Evolutionary conservation across 768 basidiomycete genomes (phyloP).

Genomic region (Macrocybe gigantea): DNA sequence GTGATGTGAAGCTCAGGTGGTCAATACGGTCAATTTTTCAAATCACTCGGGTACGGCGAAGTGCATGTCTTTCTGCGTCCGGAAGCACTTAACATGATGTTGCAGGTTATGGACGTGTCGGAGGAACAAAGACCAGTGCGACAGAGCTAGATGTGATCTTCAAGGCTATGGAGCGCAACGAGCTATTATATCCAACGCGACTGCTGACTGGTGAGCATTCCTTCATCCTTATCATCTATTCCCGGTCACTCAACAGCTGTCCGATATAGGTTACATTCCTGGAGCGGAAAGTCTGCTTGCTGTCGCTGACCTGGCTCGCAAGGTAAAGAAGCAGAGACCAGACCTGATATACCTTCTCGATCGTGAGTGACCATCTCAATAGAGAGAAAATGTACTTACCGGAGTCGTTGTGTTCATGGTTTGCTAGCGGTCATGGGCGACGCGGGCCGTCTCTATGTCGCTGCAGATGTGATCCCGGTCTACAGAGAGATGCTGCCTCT

Average conservation of each 20-base stretch:
- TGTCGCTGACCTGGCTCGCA: slow-evolving; percentile 56
- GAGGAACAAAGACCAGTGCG: slow-evolving; percentile 74
- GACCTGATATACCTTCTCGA: slow-evolving; percentile 83
- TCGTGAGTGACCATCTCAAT: slow-evolving; percentile 47
- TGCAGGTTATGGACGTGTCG: slow-evolving; percentile 76
- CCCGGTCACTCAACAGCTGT: not conserved
- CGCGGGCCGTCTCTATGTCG: slow-evolving; percentile 82
- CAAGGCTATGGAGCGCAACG: slow-evolving; percentile 64
- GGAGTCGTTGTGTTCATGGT: not conserved
- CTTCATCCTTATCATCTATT: not conserved
- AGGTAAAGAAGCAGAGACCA: slow-evolving; percentile 52
- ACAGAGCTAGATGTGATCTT: slow-evolving; percentile 77
- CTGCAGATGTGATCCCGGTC: slow-evolving; percentile 78
- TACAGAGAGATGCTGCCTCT: slow-evolving; percentile 76
- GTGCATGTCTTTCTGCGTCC: not conserved
- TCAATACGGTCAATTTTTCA: slow-evolving; percentile 92
- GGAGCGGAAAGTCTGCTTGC: slow-evolving; percentile 70
- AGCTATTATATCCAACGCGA: slow-evolving; percentile 64
- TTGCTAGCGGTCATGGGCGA: slow-evolving; percentile 88
- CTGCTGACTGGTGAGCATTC: slow-evolving; percentile 66
- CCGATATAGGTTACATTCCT: slow-evolving; percentile 75
- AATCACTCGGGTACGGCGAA: slow-evolving; percentile 76
- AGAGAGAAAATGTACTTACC: not conserved
- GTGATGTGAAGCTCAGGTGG: slow-evolving; percentile 40
- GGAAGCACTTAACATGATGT: slow-evolving; percentile 1